Base-by-base conservation (phyloP, 1,284 basidiomycete genomes). In the Austropuccinia psidii region DNA sequence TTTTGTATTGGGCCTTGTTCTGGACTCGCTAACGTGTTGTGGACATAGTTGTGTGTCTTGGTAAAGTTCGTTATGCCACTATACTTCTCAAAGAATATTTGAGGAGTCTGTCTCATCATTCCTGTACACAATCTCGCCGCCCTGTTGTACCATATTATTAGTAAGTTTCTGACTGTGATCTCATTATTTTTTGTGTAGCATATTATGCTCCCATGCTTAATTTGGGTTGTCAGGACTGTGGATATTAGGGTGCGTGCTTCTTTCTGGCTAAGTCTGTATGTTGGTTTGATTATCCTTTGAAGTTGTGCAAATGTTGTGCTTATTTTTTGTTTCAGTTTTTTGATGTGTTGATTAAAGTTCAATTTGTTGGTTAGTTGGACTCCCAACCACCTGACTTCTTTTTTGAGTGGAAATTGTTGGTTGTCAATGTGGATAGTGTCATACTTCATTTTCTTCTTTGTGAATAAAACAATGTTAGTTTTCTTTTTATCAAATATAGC, bases 401-500 rank as follows among this genome's bases (percentile, higher is more conserved):
- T 9, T 43, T 45, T 17, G 45, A 29, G 41, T n/a, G 19, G 41
- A 43, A 29, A 43, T 2, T 5, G 2, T 29, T 13, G 33, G 15
- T 27, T 27, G 9, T 29, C 61, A 45, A 64, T 43, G 19, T 2
- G 17, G 41, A 64, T n/a, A 9, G 31, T 15, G 3, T 24, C 21
- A n/a, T 8, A 11, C 41, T 64, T 21, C 21, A 64, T 41, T 0
- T 19, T 47, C 29, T 47, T 64, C 17, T 29, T 35, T 4, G 61
- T 45, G 61, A 64, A 64, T 13, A n/a, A n/a, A 45, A 67, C 39
- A 4, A 52, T 15, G 9, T 37, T n/a, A 11, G 47, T 21, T 35
- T 67, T 67, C 47, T 67, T 50, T 54, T 50, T 27, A 39, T 67
- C 64, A 35, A 67, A 67, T 27, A 68, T 55, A 27, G 50, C 66